phyloP scores from a whole-genome alignment of 2,329 filamentous ascomycete species.

The Penicillium polonicum region DNA sequence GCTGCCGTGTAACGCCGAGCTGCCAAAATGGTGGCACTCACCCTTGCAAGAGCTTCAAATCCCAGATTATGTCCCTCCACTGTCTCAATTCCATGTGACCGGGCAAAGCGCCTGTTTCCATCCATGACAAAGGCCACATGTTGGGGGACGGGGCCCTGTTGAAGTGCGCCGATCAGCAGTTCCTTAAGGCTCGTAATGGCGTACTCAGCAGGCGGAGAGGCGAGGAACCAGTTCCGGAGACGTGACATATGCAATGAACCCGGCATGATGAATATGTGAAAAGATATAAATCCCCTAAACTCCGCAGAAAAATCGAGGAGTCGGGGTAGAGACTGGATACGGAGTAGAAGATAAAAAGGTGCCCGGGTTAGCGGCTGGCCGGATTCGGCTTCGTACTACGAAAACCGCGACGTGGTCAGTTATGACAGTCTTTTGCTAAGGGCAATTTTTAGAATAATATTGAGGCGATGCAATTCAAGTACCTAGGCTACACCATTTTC shows the following conservation, averaged over 20 bases:
- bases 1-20: constrained; percentile 1
- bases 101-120: constrained; percentile 89
- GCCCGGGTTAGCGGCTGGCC: constrained; percentile 8
- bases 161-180: constrained; percentile 80
- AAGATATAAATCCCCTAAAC: not conserved
- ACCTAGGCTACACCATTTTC: constrained; percentile 29
- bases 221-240: constrained; percentile 72
- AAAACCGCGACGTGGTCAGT: constrained; percentile 26
- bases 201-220: constrained; percentile 91
- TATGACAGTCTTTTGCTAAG: not conserved
- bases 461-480: constrained; percentile 1
- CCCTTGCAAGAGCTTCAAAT: constrained; percentile 88
- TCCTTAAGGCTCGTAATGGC: constrained; percentile 75
- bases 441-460: not conserved
- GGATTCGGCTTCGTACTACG: constrained; percentile 4
- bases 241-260: constrained; percentile 60
- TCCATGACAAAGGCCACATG: constrained; percentile 99
- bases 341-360: not conserved
- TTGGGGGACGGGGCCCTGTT: constrained; percentile 86
- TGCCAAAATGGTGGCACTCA: constrained; percentile 44
- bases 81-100: constrained; percentile 88
- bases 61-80: constrained; percentile 94
- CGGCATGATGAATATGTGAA: constrained; percentile 32
- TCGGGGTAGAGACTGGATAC: constrained; percentile 1
- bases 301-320: constrained; percentile 1